A percentile compares a stretch with the other conserved stretches of the same genome.
Conservation (phyloP, 2,329 filamentous ascomycete genomes). For the Blastomyces emzantsi region DNA sequence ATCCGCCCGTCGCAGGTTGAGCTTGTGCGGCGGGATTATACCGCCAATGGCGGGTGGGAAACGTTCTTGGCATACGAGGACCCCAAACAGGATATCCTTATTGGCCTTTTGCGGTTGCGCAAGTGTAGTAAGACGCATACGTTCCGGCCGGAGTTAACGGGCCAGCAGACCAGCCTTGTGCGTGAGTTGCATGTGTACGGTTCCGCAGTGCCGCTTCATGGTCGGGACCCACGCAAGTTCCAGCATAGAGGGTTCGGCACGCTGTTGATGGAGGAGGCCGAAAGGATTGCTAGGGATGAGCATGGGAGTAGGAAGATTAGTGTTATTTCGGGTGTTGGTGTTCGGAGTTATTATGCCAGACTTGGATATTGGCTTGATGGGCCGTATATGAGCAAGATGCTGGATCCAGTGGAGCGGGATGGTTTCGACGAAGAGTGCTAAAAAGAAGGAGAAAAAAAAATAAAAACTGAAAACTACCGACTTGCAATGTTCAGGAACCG, state of each 20-base stretch:
- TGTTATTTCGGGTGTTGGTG: slow-evolving; percentile 95
- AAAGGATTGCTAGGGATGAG: slow-evolving; percentile 87
- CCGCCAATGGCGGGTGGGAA: slow-evolving; percentile 95
- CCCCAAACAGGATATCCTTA: slow-evolving; percentile 95
- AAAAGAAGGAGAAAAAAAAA: background rate
- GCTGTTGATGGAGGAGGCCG: slow-evolving; percentile 93
- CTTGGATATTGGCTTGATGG: slow-evolving; percentile 92
- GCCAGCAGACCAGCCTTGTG: slow-evolving; percentile 84
- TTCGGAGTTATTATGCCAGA: slow-evolving; percentile 88
- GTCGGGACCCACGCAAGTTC: slow-evolving; percentile 89
- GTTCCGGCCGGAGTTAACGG: slow-evolving; percentile 75
- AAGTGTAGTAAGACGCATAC: slow-evolving; percentile 91
- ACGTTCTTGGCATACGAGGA: slow-evolving; percentile 98
- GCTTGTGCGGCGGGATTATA: slow-evolving; percentile 86
- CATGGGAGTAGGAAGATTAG: slow-evolving; percentile 91
- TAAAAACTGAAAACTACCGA: background rate
- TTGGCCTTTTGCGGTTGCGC: slow-evolving; percentile 76
- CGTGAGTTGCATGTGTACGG: slow-evolving; percentile 95
- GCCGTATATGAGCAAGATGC: slow-evolving; percentile 58
- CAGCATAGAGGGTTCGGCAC: slow-evolving; percentile 98
- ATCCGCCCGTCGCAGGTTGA: slow-evolving; percentile 95
- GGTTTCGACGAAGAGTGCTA: slow-evolving; percentile 13
- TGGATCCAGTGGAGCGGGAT: slow-evolving; percentile 35
- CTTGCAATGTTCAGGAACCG: background rate
- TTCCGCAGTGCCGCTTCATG: slow-evolving; percentile 93